Base-by-base conservation (phyloP, 768 basidiomycete genomes). In the Rhodotorula kratochvilovae region DNA sequence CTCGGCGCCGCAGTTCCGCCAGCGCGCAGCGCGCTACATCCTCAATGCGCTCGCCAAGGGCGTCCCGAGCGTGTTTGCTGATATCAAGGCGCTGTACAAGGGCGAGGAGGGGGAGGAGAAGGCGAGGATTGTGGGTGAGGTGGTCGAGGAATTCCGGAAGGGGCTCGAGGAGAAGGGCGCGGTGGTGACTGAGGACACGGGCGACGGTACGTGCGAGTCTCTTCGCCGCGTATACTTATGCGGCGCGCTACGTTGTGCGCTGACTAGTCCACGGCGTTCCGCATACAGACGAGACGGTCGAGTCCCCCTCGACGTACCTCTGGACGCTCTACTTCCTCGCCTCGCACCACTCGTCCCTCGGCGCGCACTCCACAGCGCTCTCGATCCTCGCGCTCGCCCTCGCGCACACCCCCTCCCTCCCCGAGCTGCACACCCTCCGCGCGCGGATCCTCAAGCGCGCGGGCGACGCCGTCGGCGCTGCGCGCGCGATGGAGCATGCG, bases 291-390 rank as follows among this genome's bases (percentile, higher is more conserved):
- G 78, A 78, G 39, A 58, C 78, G 0, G 73, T 82, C 36, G 87
- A 89, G 55, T 82, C 85, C 15, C 93, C 95, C 1, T 87, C 91
- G 8, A 87, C 86, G 25, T 90, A 95, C 76, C 85, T 98, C 19
- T 99, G 96, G 96, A 88, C 90, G 17, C 86, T 97, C 50, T 98
- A 95, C 82, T 96, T 90, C 84, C 88, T 98, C 61, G 88, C 92
- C 1, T 91, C 95, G 76, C 93, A 94, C 78, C 54, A 71, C 50
- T 48, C 54, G 7, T 48, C 50, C 15, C 65, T 57, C n/a, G 11
- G 15, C 21, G 19, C 53, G 36, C 66, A 39, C 31, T 45, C 66
- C 15, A 10, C 51, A 60, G 86, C 93, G 0, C 81, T 95, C 16
- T 81, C 83, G 25, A 81, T 89, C 11, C 82, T 98, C 25, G 83